Evolutionary conservation across 805 yeast species (phyloP).

Genomic region (Candida silvatica): DNA sequence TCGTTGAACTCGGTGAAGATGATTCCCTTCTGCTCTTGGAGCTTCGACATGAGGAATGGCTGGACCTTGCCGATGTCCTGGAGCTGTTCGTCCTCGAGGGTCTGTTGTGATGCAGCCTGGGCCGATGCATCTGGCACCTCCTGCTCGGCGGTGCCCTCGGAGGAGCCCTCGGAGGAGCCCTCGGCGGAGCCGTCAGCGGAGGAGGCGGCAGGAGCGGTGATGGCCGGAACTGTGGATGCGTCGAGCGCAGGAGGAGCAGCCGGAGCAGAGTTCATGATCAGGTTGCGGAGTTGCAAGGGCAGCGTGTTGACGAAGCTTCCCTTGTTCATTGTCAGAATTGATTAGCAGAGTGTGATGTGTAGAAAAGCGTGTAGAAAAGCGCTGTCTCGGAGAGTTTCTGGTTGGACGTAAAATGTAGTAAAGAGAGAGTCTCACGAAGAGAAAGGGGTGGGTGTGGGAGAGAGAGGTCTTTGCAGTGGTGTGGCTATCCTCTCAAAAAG

Average conservation of each 20-base stretch:
- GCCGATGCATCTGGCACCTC: neutral
- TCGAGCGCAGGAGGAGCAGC: neutral
- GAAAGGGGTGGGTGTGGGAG: no score
- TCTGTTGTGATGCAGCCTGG: neutral
- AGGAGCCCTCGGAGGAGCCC: neutral
- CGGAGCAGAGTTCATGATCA: slow-evolving; percentile 5
- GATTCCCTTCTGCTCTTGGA: slow-evolving; percentile 17
- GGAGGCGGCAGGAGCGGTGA: neutral
- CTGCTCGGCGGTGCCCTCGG: slow-evolving; percentile 3
- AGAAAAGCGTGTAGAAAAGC: slow-evolving; percentile 1
- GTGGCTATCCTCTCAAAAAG: no score
- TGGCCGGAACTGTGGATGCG: neutral
- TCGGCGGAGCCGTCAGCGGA: neutral
- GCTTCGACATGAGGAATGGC: slow-evolving; percentile 8
- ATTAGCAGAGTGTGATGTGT: neutral
- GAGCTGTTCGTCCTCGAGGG: neutral
- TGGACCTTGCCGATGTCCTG: slow-evolving; percentile 4
- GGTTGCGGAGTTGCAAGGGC: slow-evolving; percentile 10
- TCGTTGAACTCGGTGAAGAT: slow-evolving; percentile 18
- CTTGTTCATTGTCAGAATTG: slow-evolving; percentile 10
- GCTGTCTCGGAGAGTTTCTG: no score
- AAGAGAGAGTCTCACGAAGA: no score
- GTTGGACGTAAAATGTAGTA: no score
- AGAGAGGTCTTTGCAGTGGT: no score
- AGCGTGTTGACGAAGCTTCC: slow-evolving; percentile 12